A percentile compares a stretch with the other conserved stretches of the same genome.
phyloP scores from a whole-genome alignment of 371 early-diverging fungal species.

The Phascolomyces articulosus region DNA sequence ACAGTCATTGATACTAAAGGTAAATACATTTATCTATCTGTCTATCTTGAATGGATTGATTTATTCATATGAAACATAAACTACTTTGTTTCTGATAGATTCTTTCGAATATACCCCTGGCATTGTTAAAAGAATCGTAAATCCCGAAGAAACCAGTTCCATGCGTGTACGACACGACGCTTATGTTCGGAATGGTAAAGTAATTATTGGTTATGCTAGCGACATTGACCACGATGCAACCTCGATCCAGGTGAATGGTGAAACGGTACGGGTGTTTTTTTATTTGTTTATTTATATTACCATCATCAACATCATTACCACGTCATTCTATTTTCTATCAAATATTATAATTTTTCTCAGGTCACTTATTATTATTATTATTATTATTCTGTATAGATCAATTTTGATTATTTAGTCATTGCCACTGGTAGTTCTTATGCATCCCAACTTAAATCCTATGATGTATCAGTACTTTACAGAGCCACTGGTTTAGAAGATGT shows the following conservation, averaged over 20 bases:
- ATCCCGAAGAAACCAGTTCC: slow-evolving; percentile 29
- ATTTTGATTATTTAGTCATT: slow-evolving; percentile 68
- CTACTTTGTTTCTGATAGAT: slow-evolving; percentile 14
- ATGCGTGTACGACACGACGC: slow-evolving; percentile 40
- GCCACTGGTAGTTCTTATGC: slow-evolving; percentile 71
- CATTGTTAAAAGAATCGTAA: slow-evolving; percentile 31
- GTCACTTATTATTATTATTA: neutral
- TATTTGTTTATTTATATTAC: neutral
- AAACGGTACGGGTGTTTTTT: slow-evolving; percentile 20
- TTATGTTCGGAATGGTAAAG: slow-evolving; percentile 46
- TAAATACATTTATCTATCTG: neutral
- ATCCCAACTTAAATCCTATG: slow-evolving; percentile 50
- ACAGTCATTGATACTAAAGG: slow-evolving; percentile 53
- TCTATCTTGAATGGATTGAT: no score
- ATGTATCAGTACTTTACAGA: slow-evolving; percentile 43
- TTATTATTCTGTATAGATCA: slow-evolving; percentile 5
- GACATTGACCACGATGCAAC: slow-evolving; percentile 31
- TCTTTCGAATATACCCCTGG: slow-evolving; percentile 52
- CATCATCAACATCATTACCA: neutral
- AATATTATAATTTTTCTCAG: neutral
- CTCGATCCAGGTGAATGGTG: slow-evolving; percentile 31
- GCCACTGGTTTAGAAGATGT: slow-evolving; percentile 26
- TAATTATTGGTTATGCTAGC: slow-evolving; percentile 46
- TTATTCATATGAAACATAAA: no score
- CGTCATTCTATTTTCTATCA: neutral